Base-by-base conservation (phyloP, 768 basidiomycete species). In the Kwoniella mangroviensis region DNA sequence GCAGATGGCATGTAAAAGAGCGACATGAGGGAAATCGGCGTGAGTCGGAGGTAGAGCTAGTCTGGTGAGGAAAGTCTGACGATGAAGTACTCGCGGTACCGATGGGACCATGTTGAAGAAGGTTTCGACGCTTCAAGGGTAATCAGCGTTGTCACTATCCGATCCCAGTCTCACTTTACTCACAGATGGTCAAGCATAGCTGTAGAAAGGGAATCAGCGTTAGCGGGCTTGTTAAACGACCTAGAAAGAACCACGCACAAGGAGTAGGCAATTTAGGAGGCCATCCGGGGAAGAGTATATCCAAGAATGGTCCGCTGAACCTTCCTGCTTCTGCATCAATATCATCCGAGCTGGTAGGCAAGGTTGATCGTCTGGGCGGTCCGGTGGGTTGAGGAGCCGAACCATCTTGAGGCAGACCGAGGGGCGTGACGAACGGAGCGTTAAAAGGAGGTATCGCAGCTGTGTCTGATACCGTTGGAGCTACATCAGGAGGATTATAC, bases 21-120 rank as follows among this genome's bases (percentile, higher is more conserved):
- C 86, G 4, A 86, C 77, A 41, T 87, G 86, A 11, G 93, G 93
- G 75, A 92, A 94, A 68, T 89, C 88, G 2, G 89, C 86, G 74
- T 92, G 90, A 24, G 85, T 86, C 0, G 90, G 89, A 2, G 90
- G 88, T 4, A 92, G 83, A 0, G 87, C 83, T 41, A 93, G 86
- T 1, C 88, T 85, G 13, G 87, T 84, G 80, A 90, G 84, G 76
- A 94, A 93, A 34, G 86, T 88, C 1, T 88, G 82, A 4, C 82
- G 84, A 81, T 93, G 90, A 70, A 94, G 86, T 19, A 93, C 80
- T 42, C 89, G 88, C 67, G 86, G 85, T 4, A 91, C 89, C 71
- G 91, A 89, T 15, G 91, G 91, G 66, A 92, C 90, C 76, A 89
- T 91, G 9, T 86, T 85, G 81, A 94, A 93, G 83, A 93, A 94